phyloP scores from a whole-genome alignment of 2,329 filamentous ascomycete species.

The Dryadomyces quercivorus region DNA sequence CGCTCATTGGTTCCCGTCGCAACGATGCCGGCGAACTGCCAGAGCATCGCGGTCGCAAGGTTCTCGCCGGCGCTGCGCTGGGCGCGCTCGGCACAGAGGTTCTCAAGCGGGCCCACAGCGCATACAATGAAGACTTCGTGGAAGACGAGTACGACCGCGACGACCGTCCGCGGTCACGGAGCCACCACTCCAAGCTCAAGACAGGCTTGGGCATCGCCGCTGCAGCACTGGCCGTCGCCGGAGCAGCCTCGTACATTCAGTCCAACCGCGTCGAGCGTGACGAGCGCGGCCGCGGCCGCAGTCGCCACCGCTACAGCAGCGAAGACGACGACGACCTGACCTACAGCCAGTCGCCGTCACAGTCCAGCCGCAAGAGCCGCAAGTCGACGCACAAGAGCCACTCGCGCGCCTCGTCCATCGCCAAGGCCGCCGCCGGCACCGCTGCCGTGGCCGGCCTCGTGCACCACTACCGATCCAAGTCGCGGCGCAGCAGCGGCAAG shows the following conservation, averaged over 20 bases:
- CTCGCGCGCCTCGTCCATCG: constrained; percentile 33
- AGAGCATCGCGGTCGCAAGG: constrained; percentile 43
- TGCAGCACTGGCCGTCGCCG: constrained; percentile 50
- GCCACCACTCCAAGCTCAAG: constrained; percentile 37
- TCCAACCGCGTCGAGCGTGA: constrained; percentile 48
- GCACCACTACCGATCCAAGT: constrained; percentile 44
- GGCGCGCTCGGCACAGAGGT: constrained; percentile 52
- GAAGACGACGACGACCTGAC: constrained; percentile 21
- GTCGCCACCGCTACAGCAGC: constrained; percentile 30
- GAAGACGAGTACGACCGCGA: constrained; percentile 21
- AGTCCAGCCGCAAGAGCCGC: constrained; percentile 19
- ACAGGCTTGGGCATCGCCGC: constrained; percentile 51
- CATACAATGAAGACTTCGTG: constrained; percentile 42
- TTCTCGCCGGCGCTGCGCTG: constrained; percentile 48
- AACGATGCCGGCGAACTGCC: constrained; percentile 36
- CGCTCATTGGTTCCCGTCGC: constrained; percentile 43
- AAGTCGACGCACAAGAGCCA: constrained; percentile 22
- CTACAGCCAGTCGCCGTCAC: constrained; percentile 26
- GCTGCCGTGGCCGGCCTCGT: constrained; percentile 45
- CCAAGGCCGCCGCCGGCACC: constrained; percentile 46
- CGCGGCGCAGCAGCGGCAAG: constrained; percentile 23
- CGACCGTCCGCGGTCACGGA: constrained; percentile 23
- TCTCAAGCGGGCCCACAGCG: constrained; percentile 45
- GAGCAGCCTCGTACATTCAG: constrained; percentile 53
- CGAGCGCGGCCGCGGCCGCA: constrained; percentile 43